These are phyloP conservation scores for Pochonia chlamydosporia DNA, from an alignment of 2,329 filamentous ascomycete species.

Conservation along the genomic window DNA sequence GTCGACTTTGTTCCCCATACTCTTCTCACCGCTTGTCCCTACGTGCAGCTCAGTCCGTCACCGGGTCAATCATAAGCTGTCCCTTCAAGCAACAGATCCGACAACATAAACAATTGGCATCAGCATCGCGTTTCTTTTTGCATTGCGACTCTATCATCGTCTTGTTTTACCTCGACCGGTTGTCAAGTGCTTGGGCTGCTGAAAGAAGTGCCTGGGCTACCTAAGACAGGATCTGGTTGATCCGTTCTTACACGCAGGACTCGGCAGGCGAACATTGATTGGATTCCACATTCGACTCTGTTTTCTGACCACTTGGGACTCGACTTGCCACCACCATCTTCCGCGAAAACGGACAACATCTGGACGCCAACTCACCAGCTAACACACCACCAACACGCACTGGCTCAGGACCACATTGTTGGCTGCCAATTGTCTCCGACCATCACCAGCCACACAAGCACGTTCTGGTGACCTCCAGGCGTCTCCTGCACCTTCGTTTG, in stretches of 20 bases:
- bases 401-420: not conserved
- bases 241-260: not conserved
- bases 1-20: not conserved
- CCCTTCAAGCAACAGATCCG: not conserved
- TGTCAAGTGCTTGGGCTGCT: not conserved
- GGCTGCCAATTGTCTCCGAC: constrained; percentile 2
- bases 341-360: not conserved
- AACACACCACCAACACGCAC: not conserved
- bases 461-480: not conserved
- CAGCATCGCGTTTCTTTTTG: not conserved
- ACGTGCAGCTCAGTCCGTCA: constrained; percentile 1
- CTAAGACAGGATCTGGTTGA: no score
- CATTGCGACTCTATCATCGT: not conserved
- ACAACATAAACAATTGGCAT: constrained; percentile 3
- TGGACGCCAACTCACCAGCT: not conserved
- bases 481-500: not conserved
- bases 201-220: not conserved
- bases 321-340: constrained; percentile 5
- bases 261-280: not conserved
- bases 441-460: constrained; percentile 3
- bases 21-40: constrained; percentile 6
- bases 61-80: constrained; percentile 6
- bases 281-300: not conserved
- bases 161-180: not conserved
- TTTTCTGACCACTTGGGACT: not conserved